phyloP scores from a whole-genome alignment of 306 rosid species.

The Sesbania bispinosa region DNA sequence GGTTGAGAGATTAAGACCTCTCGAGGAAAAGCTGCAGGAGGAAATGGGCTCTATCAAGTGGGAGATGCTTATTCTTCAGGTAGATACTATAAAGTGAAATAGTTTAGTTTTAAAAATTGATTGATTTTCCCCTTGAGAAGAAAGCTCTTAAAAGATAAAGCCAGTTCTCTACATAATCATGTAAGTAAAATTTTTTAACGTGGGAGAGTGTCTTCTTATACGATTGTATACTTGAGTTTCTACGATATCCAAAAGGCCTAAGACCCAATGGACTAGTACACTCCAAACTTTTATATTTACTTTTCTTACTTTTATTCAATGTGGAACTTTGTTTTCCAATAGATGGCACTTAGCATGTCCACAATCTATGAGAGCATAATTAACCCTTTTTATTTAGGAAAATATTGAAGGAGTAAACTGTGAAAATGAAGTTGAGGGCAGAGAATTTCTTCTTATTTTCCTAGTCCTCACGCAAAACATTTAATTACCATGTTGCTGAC shows the following conservation, averaged over 20 bases:
- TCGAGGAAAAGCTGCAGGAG: slow-evolving; percentile 54
- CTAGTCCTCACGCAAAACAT: background rate
- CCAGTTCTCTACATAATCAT: background rate
- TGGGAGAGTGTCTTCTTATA: no score
- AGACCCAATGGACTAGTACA: no score
- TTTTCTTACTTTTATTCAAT: no score
- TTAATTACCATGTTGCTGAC: background rate
- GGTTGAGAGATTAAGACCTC: slow-evolving; percentile 72
- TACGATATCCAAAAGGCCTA: no score
- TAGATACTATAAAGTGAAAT: slow-evolving; percentile 31
- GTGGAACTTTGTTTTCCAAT: no score
- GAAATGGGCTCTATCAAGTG: slow-evolving; percentile 62
- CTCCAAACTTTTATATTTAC: no score
- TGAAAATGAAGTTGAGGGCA: no score
- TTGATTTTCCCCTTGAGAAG: background rate
- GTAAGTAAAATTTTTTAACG: background rate
- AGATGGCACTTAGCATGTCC: background rate
- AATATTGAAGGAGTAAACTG: no score
- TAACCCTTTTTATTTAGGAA: no score
- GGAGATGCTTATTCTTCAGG: slow-evolving; percentile 78
- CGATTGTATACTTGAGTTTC: no score
- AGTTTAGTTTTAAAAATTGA: background rate
- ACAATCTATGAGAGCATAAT: background rate
- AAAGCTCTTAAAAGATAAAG: background rate
- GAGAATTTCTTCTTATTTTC: background rate